These are phyloP conservation scores for Penicillium sp. DNA, from an alignment of 2,329 filamentous ascomycete species.

Conservation along the genomic window DNA sequence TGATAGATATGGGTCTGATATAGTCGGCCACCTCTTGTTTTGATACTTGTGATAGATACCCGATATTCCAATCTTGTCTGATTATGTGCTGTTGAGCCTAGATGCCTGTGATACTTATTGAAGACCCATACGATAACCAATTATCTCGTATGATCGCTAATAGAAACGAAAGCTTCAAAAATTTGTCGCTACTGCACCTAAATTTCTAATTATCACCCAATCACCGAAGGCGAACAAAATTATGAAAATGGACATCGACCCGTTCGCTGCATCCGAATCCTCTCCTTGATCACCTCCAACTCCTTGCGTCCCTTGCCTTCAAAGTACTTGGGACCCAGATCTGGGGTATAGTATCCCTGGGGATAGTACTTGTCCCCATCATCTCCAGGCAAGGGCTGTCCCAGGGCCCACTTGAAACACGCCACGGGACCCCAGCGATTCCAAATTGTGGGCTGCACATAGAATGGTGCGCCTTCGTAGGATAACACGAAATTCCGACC, in stretches of 20 bases:
- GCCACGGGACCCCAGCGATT: conserved; percentile 62
- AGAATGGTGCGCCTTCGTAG: conserved; percentile 66
- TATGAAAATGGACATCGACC: conserved; percentile 50
- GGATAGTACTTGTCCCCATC: conserved; percentile 50
- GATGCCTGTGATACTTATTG: neutral
- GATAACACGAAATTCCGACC: conserved; percentile 53
- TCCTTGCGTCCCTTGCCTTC: conserved; percentile 50
- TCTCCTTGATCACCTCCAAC: conserved; percentile 34
- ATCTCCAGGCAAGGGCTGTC: conserved; percentile 50
- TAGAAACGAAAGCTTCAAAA: neutral
- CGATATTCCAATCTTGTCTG: conserved; percentile 21
- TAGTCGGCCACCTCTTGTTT: conserved; percentile 4
- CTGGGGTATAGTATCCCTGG: conserved; percentile 52
- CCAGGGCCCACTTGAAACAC: conserved; percentile 48
- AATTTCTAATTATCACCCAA: too few species aligned
- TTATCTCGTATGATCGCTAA: conserved; percentile 2
- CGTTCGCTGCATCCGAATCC: conserved; percentile 43
- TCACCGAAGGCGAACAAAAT: neutral
- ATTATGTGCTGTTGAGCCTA: conserved; percentile 1
- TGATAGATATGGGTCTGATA: conserved; percentile 7
- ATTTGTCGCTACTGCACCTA: neutral
- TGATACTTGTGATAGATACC: conserved; percentile 29
- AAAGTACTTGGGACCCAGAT: conserved; percentile 62
- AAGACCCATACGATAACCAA: neutral
- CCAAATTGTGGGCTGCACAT: conserved; percentile 60